These are phyloP conservation scores for Lasiodiplodia gonubiensis DNA, from an alignment of 2,329 filamentous ascomycete genomes.

Conservation along the genomic window DNA sequence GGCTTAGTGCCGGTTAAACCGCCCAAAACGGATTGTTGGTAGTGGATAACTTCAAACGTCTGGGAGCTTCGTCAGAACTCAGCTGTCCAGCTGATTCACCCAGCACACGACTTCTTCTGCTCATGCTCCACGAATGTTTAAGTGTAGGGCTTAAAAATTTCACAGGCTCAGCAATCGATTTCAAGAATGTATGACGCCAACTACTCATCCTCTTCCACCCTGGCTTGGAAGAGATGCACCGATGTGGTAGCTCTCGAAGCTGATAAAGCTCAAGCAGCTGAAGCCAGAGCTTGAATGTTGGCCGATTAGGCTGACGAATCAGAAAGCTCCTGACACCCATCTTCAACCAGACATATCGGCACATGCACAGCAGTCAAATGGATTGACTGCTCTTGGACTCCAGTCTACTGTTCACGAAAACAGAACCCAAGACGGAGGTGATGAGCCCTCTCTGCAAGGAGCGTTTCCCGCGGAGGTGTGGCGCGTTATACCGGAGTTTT, in stretches of 20 bases:
- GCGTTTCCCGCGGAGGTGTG: neutral
- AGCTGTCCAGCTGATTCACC: neutral
- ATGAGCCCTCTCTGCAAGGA: neutral
- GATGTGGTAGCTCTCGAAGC: neutral
- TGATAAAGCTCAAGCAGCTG: constrained; percentile 5
- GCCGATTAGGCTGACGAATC: neutral
- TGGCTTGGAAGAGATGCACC: too few relatives aligned
- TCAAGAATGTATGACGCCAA: neutral
- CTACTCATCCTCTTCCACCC: neutral
- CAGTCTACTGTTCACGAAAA: neutral
- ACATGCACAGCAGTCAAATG: too few relatives aligned
- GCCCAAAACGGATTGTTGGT: constrained; percentile 3
- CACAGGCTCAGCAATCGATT: neutral
- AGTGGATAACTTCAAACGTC: constrained; percentile 12
- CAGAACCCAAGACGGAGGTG: neutral
- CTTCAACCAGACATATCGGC: neutral
- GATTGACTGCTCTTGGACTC: neutral
- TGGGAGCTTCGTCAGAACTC: constrained; percentile 20
- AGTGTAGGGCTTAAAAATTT: neutral
- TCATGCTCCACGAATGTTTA: neutral
- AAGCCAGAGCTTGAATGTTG: constrained; percentile 14
- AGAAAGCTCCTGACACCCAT: neutral
- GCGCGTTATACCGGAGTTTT: neutral
- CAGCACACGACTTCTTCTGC: neutral
- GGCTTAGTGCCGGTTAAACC: neutral